Base-by-base conservation (phyloP, 306 rosid genomes). In the Luffa aegyptiaca region DNA sequence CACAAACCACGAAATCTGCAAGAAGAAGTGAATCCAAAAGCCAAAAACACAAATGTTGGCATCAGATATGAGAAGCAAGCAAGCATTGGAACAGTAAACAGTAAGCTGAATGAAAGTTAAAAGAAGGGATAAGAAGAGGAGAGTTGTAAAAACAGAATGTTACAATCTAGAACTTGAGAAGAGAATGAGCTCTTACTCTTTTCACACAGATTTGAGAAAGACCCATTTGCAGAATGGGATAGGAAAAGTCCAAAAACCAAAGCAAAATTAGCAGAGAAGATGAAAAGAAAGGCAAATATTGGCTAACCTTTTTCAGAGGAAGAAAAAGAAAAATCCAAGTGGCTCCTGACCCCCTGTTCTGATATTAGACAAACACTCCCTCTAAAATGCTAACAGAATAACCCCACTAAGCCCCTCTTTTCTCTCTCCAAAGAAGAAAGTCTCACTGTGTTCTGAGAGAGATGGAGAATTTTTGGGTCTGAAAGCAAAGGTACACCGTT, bases 401-500 rank as follows among this genome's bases (percentile, higher is more conserved):
- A 55, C 37, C 75, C 81, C 77, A 81, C 41, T 59, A 35, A 33
- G 69, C 70, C 62, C 45, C 13, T 8, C 41, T 6, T 48, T 46
- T 56, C 78, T 58, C 80, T 83, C 77, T 69, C 79, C 59, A 3
- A 18, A 77, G 57, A 59, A 65, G 77, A 85, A 83, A 78, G 26
- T 81, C 78, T 26, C 78, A 63, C 76, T 49, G 64, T 66, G 18
- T 58, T 64, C 84, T 84, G 85, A 88, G 92, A 79, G 83, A 72
- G 82, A 79, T 81, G 84, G 81, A 77, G 85, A 77, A 84, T 81
- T 65, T 88, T 77, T 57, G 84, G 88, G 92, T 87, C 81, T 79
- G 88, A 85, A 80, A 55, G 72, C 57, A 79, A 82, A 85, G 88
- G 88, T 84, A 87, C 92, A 84, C 79, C 75, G 81, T 84, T 20